Percentiles rank a stretch among this genome's conserved stretches.
These are phyloP conservation scores for Clitopilus hobsonii DNA, from an alignment of 768 basidiomycete genomes.

Conservation along the genomic window DNA sequence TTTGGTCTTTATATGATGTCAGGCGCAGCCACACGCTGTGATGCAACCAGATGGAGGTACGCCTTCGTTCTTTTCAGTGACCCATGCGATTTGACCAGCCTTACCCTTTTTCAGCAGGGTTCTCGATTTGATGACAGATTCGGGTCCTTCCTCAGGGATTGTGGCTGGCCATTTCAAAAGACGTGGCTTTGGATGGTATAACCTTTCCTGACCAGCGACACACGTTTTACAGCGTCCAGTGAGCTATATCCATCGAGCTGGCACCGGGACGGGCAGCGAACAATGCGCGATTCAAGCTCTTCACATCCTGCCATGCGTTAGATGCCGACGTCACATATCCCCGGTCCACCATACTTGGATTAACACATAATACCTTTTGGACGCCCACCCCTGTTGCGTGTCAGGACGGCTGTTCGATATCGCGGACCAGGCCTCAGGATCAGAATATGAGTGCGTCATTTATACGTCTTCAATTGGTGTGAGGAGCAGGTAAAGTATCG, in stretches of 20 bases:
- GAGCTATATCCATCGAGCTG: constrained; percentile 6
- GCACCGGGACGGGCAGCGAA: constrained; percentile 1
- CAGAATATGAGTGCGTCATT: background rate
- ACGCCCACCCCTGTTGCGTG: background rate
- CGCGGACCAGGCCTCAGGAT: background rate
- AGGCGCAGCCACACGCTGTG: background rate
- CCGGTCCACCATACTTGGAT: background rate
- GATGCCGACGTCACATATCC: constrained; percentile 8
- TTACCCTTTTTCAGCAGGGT: background rate
- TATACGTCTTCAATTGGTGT: background rate
- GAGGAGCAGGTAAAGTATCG: background rate
- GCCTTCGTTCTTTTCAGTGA: background rate
- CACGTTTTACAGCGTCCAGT: constrained; percentile 2
- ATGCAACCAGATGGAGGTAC: background rate
- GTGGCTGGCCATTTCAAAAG: background rate
- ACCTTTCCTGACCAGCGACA: background rate
- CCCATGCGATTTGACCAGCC: background rate
- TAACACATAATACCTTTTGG: background rate
- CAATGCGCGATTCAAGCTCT: background rate
- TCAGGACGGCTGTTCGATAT: background rate
- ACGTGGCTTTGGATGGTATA: background rate
- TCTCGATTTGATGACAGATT: background rate
- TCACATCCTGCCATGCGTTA: background rate
- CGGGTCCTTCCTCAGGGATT: background rate
- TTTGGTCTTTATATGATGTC: background rate